Evolutionary conservation across 2,329 filamentous ascomycete genomes (phyloP).

Genomic region (Ascochyta fabae): DNA sequence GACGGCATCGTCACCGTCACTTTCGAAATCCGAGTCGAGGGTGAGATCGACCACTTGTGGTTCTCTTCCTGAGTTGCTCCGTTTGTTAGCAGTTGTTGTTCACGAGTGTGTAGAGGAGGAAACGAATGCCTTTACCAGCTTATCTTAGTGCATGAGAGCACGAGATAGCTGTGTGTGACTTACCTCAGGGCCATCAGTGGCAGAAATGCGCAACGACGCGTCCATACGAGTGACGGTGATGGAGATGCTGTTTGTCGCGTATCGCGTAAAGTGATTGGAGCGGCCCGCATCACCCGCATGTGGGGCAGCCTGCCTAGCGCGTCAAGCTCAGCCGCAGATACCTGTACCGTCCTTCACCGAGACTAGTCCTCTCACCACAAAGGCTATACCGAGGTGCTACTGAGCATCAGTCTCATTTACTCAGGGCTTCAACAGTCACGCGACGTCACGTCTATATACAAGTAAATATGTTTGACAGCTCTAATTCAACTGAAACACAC

Average conservation of each 20-base stretch:
- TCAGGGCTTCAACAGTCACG: neutral
- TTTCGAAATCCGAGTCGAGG: conserved; percentile 25
- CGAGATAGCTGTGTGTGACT: conserved; percentile 2
- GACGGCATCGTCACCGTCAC: neutral
- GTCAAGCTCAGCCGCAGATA: neutral
- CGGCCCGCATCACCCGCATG: conserved; percentile 8
- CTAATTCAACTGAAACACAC: too few species aligned
- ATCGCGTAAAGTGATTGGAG: conserved; percentile 27
- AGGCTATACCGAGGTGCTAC: neutral
- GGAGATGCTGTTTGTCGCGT: conserved; percentile 17
- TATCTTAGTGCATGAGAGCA: neutral
- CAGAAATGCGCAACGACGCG: conserved; percentile 17
- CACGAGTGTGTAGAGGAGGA: neutral
- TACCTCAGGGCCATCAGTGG: conserved; percentile 27
- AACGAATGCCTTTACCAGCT: too few species aligned
- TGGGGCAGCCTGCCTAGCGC: conserved; percentile 8
- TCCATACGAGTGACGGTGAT: conserved; percentile 27
- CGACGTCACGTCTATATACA: too few species aligned
- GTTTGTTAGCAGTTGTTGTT: conserved; percentile 20
- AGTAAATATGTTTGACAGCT: too few species aligned
- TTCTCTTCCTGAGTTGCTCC: conserved; percentile 22
- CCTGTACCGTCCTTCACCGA: too few species aligned
- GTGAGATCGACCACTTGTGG: conserved; percentile 33
- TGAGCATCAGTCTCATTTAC: neutral
- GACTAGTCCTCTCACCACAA: too few species aligned